Conservation (phyloP, 495 filamentous ascomycete species). For the Aspergillus heteromorphus region DNA sequence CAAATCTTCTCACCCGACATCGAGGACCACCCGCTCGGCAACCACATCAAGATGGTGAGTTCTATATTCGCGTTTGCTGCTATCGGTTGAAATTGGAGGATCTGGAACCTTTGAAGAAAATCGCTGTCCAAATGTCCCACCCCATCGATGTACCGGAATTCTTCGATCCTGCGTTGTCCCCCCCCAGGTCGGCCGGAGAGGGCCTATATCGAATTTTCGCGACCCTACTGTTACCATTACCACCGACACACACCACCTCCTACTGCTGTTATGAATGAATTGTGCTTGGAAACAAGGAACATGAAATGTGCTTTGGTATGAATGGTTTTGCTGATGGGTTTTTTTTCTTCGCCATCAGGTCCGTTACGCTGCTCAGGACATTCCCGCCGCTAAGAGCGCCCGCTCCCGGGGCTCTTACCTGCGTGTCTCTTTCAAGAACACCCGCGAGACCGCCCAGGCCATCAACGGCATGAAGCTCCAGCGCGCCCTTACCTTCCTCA, state of each 20-base stretch:
- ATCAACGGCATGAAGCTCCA: conserved; percentile 98
- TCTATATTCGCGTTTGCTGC: conserved; percentile 14
- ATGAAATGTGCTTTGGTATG: background rate
- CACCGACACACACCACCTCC: background rate
- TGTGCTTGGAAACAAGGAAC: conserved; percentile 3
- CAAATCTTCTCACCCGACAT: conserved; percentile 40
- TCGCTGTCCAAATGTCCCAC: background rate
- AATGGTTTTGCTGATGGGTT: conserved; percentile 26
- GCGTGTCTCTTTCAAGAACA: conserved; percentile 99
- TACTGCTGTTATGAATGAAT: conserved; percentile 5
- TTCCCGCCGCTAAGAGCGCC: conserved; percentile 86
- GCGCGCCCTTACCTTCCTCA: conserved; percentile 89
- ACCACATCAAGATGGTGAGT: conserved; percentile 55
- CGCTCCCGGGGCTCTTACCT: conserved; percentile 97
- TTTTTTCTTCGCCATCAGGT: conserved; percentile 54
- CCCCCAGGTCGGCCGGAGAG: conserved; percentile 1
- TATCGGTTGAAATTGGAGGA: conserved; percentile 5
- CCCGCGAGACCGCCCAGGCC: conserved; percentile 96
- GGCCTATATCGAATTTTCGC: conserved; percentile 2
- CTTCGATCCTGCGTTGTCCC: conserved; percentile 7
- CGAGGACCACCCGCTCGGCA: conserved; percentile 48
- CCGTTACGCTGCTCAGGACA: conserved; percentile 93
- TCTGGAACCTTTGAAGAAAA: background rate
- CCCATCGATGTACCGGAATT: conserved; percentile 3
- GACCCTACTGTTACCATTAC: conserved; percentile 7